Base-by-base conservation (phyloP, 208 protist genomes). In the Leishmania turanica region DNA sequence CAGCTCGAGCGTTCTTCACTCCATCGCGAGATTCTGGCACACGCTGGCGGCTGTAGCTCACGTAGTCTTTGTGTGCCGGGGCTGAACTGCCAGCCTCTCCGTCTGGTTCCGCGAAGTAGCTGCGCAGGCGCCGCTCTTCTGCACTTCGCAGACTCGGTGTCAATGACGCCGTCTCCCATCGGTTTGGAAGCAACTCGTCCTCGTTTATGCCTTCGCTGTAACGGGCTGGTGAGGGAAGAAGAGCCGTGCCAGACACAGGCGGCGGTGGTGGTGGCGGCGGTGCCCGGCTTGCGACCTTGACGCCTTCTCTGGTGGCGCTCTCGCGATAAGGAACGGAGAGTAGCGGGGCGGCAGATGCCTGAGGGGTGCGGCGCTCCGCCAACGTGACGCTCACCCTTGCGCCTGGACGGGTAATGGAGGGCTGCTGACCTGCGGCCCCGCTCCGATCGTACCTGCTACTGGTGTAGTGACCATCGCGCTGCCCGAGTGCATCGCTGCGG, bases 81-180 rank as follows among this genome's bases (percentile, higher is more conserved):
- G 73, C 31, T 49, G 72, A 27, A 15, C 21, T 74, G 31, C 27
- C 72, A 45, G 21, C 47, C 40, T 42, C 51, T 49, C 58, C 13
- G 37, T 53, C 54, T 53, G 66, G 58, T 11, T 75, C n/a, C 60
- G 56, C 47, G 58, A 85, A 81, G 75, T 82, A 85, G 62, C 45
- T 17, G 40, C 81, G 81, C 51, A 88, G 78, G 11, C n/a, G 72
- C 31, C 34, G 8, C 62, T 80, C 81, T 31, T 88, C 78, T 0
- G 66, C 74, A 45, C 77, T n/a, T 8, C 56, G 75, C 56, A 80
- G 65, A 27, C 74, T 81, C 6, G 84, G 72, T 11, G 80, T 85
- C 65, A 82, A 53, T 24, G 84, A 85, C 24, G 49, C 75, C 5
- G 81, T 80, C 47, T 88, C 84, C 84, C 84, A 88, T 47, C 77